A percentile compares a stretch with the other conserved stretches of the same genome.
Evolutionary conservation across 768 basidiomycete species (phyloP).

Genomic region (Aureoboletus auriporus): DNA sequence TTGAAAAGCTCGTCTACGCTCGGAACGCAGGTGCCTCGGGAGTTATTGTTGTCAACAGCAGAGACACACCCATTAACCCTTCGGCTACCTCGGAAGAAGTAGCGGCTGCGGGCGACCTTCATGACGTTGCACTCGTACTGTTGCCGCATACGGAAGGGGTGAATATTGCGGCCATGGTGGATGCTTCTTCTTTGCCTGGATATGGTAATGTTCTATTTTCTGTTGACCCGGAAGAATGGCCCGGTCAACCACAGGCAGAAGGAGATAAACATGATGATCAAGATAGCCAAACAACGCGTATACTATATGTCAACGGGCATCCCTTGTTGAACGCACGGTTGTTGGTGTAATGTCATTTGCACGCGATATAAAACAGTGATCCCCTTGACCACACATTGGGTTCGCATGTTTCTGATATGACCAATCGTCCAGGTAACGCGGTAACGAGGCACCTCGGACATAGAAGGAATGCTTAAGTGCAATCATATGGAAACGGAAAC

Average conservation of each 20-base stretch:
- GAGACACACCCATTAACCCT: constrained; percentile 60
- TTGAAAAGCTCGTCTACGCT: constrained; percentile 75
- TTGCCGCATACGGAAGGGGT: constrained; percentile 51
- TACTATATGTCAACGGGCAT: constrained; percentile 75
- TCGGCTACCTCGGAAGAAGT: constrained; percentile 58
- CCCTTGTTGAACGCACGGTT: constrained; percentile 74
- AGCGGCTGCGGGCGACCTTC: constrained; percentile 51
- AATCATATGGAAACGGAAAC: no score
- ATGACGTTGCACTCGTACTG: constrained; percentile 57
- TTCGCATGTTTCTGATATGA: no score
- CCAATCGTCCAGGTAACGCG: no score
- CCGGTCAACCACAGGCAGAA: constrained; percentile 18
- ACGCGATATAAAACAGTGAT: neutral
- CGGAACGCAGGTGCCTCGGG: constrained; percentile 70
- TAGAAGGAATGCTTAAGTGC: no score
- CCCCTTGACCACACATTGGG: no score
- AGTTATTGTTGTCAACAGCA: constrained; percentile 68
- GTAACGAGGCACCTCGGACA: no score
- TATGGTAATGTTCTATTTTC: constrained; percentile 49
- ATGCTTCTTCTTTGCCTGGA: constrained; percentile 43
- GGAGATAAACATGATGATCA: constrained; percentile 18
- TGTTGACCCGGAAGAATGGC: constrained; percentile 38
- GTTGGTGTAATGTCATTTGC: constrained; percentile 40
- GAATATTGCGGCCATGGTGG: constrained; percentile 52
- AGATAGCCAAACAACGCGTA: constrained; percentile 37